A percentile compares a stretch with the other conserved stretches of the same genome.
phyloP scores from a whole-genome alignment of 768 basidiomycete genomes.

The Hygrophoropsis aurantiaca region DNA sequence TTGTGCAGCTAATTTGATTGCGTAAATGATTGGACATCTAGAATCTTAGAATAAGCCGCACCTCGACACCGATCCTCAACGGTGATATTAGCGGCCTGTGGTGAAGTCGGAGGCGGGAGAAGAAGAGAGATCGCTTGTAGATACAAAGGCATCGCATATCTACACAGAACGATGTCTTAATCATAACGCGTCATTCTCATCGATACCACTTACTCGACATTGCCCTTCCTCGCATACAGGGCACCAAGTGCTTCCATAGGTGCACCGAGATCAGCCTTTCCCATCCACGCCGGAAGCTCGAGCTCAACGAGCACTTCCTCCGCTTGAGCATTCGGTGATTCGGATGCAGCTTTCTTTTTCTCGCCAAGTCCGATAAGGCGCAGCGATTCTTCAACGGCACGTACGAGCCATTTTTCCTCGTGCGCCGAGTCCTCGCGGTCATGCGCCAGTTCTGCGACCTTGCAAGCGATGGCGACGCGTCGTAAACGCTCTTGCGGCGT shows the following conservation, averaged over 20 bases:
- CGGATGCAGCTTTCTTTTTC: slow-evolving; percentile 1
- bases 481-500: slow-evolving; percentile 41
- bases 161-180: too few relatives aligned
- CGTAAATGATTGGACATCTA: background rate
- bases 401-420: slow-evolving; percentile 42
- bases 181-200: too few relatives aligned
- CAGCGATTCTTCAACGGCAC: slow-evolving; percentile 45
- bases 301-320: slow-evolving; percentile 46
- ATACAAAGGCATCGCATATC: slow-evolving; percentile 66
- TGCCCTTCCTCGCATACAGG: slow-evolving; percentile 57
- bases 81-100: slow-evolving; percentile 23
- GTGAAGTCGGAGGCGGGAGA: slow-evolving; percentile 34
- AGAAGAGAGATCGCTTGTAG: slow-evolving; percentile 64
- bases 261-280: slow-evolving; percentile 59
- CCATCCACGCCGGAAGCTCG: slow-evolving; percentile 59
- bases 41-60: slow-evolving; percentile 18
- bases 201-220: slow-evolving; percentile 35
- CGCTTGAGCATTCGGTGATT: background rate
- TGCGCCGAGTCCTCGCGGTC: slow-evolving; percentile 33
- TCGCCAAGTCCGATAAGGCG: slow-evolving; percentile 18
- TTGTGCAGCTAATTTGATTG: slow-evolving; percentile 45
- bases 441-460: slow-evolving; percentile 43
- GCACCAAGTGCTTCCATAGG: slow-evolving; percentile 67
- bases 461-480: slow-evolving; percentile 43
- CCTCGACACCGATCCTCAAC: slow-evolving; percentile 62